These are phyloP conservation scores for Yarrowia bubula DNA, from an alignment of 805 yeast genomes.

Conservation along the genomic window DNA sequence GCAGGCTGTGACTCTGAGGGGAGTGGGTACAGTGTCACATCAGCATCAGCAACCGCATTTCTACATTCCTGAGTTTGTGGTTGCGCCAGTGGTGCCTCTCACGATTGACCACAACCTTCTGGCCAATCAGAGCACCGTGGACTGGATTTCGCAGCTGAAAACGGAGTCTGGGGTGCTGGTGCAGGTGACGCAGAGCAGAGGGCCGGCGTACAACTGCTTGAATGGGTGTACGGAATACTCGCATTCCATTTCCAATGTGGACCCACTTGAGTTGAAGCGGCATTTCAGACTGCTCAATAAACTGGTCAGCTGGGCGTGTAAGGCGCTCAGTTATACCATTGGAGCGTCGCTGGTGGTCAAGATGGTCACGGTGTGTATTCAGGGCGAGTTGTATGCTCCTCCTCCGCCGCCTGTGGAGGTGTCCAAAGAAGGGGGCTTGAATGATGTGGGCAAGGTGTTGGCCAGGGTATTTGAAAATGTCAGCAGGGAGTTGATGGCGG, in stretches of 20 bases:
- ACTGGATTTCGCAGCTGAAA: constrained; percentile 18
- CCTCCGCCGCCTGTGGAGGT: neutral
- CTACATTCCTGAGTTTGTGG: constrained; percentile 12
- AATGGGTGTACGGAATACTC: constrained; percentile 3
- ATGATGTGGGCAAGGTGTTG: neutral
- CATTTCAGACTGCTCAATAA: neutral
- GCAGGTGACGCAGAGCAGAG: constrained; percentile 2
- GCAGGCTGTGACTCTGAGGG: constrained; percentile 3
- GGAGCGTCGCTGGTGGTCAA: constrained; percentile 6
- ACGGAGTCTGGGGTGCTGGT: constrained; percentile 16
- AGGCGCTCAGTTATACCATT: neutral
- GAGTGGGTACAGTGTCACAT: neutral
- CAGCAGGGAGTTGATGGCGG: constrained; percentile 14
- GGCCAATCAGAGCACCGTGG: constrained; percentile 25
- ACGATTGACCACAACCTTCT: neutral
- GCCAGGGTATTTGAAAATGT: neutral
- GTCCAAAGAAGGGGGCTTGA: neutral
- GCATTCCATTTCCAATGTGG: constrained; percentile 31
- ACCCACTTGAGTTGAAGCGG: constrained; percentile 30
- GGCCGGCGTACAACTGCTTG: constrained; percentile 3
- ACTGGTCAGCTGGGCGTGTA: neutral
- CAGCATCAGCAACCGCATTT: neutral
- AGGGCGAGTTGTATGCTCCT: constrained; percentile 4
- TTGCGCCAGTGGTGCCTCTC: neutral
- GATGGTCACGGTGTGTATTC: constrained; percentile 5